phyloP scores from a whole-genome alignment of 2,329 filamentous ascomycete genomes.

The Ceratocystis destructans region DNA sequence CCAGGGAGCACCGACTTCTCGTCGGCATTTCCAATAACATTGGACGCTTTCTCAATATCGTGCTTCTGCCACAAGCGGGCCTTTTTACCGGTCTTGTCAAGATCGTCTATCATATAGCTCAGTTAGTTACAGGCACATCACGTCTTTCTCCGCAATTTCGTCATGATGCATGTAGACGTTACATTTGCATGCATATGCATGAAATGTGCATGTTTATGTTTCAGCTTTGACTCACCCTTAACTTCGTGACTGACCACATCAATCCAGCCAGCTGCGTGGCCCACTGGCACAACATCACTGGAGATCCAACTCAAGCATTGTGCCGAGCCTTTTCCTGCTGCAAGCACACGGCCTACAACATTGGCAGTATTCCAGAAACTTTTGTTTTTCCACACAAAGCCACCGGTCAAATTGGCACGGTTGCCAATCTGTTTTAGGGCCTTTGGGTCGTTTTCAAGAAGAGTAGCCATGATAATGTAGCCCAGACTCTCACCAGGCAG shows the following conservation, averaged over 20 bases:
- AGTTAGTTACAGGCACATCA: neutral
- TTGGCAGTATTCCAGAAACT: conserved; percentile 58
- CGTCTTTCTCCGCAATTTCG: neutral
- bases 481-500: conserved; percentile 49
- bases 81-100: conserved; percentile 38
- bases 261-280: conserved; percentile 42
- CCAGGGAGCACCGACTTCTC: conserved; percentile 41
- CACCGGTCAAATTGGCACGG: conserved; percentile 48
- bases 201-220: neutral
- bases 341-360: conserved; percentile 50
- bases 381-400: conserved; percentile 48
- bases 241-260: conserved; percentile 43
- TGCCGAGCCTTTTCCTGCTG: conserved; percentile 45
- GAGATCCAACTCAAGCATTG: conserved; percentile 59
- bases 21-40: conserved; percentile 45
- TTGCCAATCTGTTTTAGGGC: conserved; percentile 46
- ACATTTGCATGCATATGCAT: neutral
- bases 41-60: conserved; percentile 45
- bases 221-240: conserved; percentile 30
- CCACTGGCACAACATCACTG: conserved; percentile 42
- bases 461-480: conserved; percentile 51
- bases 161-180: neutral
- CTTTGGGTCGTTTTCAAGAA: conserved; percentile 49
- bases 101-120: conserved; percentile 31
- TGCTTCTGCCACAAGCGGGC: conserved; percentile 49